Percentiles rank a stretch among this genome's conserved stretches.
These are phyloP conservation scores for Fusarium sp. DNA, from an alignment of 2,329 filamentous ascomycete genomes.

Conservation along the genomic window DNA sequence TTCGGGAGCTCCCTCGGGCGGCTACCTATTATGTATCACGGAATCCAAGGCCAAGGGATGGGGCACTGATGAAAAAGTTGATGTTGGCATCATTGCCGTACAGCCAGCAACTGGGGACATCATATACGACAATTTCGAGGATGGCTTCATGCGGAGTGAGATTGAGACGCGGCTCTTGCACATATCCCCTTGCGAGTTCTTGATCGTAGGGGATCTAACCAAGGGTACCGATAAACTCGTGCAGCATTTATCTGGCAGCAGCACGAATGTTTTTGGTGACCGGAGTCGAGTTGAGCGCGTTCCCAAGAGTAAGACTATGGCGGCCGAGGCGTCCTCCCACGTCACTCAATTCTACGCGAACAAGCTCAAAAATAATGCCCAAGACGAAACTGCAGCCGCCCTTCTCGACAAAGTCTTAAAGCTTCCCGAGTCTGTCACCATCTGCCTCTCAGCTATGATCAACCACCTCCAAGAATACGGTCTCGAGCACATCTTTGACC, in stretches of 20 bases:
- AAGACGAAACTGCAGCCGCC: constrained; percentile 68
- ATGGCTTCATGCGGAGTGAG: constrained; percentile 97
- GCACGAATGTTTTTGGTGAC: constrained; percentile 92
- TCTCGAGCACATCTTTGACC: constrained; percentile 92
- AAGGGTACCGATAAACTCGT: constrained; percentile 93
- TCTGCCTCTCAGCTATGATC: constrained; percentile 97
- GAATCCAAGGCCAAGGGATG: constrained; percentile 82
- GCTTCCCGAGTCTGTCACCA: constrained; percentile 85
- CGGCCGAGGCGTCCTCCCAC: constrained; percentile 86
- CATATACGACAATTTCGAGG: constrained; percentile 94
- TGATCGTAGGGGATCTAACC: constrained; percentile 91
- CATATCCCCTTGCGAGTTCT: constrained; percentile 93
- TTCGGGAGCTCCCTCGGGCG: constrained; percentile 68
- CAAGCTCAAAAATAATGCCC: constrained; percentile 74
- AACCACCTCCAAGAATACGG: constrained; percentile 91
- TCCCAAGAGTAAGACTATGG: constrained; percentile 81
- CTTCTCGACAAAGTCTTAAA: constrained; percentile 88
- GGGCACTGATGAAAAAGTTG: constrained; percentile 92
- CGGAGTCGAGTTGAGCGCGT: constrained; percentile 86
- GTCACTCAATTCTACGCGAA: constrained; percentile 93
- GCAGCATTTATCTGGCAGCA: constrained; percentile 88
- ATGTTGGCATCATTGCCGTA: constrained; percentile 91
- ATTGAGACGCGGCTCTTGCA: constrained; percentile 95
- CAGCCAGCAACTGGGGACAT: constrained; percentile 97
- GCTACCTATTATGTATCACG: constrained; percentile 94